Evolutionary conservation across 2,329 filamentous ascomycete genomes (phyloP), one percentile per base, ranked within the genome.

Genomic region (Alternaria hordeiaustralica): DNA sequence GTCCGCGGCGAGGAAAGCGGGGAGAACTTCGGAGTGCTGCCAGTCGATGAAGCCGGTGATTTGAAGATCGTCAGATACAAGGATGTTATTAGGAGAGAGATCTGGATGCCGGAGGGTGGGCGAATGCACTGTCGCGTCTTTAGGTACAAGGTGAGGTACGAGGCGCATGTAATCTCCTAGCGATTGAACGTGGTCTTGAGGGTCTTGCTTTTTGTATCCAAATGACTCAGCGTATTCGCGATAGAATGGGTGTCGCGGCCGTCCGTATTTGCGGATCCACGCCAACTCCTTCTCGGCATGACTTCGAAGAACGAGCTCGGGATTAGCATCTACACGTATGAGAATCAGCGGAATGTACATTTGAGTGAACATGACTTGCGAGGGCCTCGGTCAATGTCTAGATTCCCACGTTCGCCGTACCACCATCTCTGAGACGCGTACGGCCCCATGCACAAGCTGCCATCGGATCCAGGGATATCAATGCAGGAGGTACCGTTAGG

Each of bases 41-140:
- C 55, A 83, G 62, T 84, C 81, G 36, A 83, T 81, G 2, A 83
- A 63, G 28, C 78, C 63, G 26, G 69, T 70, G 21, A 83, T 78
- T 8, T 77, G 73, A 51, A 73, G 69, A 28, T 75, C 60, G 6
- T 75, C 65, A 36, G 70, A 75, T 11, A 78, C 62, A 51, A 78
- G 78, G 26, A 81, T 73, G 60, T 78, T 80, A 61, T 70, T 72
- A 2, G 76, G 75, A 44, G 72, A 66, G n/a, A 79, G 65, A 59
- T 81, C 78, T 11, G 77, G 76, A 57, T 81, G 79, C 23, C 78
- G 74, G 33, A 81, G 60, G 12, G 71, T 58, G 13, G 75, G 75
- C 1, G 54, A 13, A 30, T 61, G 65, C 41, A 71, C 62, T 43
- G 69, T 59, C n/a, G 67, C 18, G 25, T 9, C 18, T 15, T 28